Evolutionary conservation across 805 yeast genomes (phyloP).

Genomic region (Cyberlindnera subsufficiens): DNA sequence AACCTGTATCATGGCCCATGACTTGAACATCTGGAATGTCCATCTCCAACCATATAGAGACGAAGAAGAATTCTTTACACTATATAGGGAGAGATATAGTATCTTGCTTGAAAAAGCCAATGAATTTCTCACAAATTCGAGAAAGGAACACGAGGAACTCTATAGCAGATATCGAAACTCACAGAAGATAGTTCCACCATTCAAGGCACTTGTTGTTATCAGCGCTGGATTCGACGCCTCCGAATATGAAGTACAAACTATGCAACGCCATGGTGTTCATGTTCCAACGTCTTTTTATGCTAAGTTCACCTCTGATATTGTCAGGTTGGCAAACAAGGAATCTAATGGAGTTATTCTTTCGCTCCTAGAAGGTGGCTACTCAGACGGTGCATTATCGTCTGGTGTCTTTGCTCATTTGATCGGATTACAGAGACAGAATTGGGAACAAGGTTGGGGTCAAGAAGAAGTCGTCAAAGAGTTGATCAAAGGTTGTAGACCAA

Average conservation of each 20-base stretch:
- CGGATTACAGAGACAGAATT: constrained; percentile 53
- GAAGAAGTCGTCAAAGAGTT: constrained; percentile 58
- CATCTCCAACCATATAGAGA: constrained; percentile 63
- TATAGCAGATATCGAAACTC: constrained; percentile 6
- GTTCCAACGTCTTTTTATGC: constrained; percentile 80
- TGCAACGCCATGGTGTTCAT: constrained; percentile 80
- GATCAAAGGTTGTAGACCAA: constrained; percentile 59
- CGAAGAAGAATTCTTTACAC: constrained; percentile 58
- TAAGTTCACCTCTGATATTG: constrained; percentile 65
- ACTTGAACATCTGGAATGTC: constrained; percentile 76
- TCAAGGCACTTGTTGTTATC: constrained; percentile 56
- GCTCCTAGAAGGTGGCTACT: constrained; percentile 79
- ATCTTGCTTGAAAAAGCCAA: constrained; percentile 60
- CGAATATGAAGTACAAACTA: constrained; percentile 73
- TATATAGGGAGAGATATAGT: constrained; percentile 57
- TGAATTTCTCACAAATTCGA: constrained; percentile 50
- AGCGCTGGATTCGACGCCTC: constrained; percentile 90
- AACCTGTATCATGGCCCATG: constrained; percentile 72
- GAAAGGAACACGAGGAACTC: constrained; percentile 33
- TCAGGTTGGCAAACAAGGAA: constrained; percentile 59
- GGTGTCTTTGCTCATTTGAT: constrained; percentile 76
- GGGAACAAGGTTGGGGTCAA: constrained; percentile 65
- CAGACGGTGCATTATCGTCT: constrained; percentile 73
- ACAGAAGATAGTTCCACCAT: constrained; percentile 25
- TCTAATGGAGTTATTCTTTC: constrained; percentile 60